A percentile compares a stretch with the other conserved stretches of the same genome.
Conservation (phyloP, 306 rosid species). For the Clitoria ternatea region DNA sequence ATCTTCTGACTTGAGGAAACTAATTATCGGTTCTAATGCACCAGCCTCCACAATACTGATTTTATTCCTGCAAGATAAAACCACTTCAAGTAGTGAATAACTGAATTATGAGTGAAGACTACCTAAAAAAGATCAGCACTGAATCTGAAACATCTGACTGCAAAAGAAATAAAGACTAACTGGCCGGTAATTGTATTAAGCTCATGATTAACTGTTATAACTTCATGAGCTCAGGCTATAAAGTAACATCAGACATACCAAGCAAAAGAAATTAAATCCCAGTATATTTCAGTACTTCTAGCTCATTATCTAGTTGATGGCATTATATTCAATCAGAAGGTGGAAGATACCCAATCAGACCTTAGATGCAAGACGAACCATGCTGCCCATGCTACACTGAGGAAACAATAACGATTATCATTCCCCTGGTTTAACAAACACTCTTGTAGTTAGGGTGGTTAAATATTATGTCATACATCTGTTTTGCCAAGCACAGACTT, state of each 20-base stretch:
- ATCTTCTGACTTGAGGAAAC: slow-evolving; percentile 68
- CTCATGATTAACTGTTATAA: background rate
- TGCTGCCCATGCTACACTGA: background rate
- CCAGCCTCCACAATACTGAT: slow-evolving; percentile 85
- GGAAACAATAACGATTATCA: background rate
- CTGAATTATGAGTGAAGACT: background rate
- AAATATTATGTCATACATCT: background rate
- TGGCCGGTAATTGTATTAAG: background rate
- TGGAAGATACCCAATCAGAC: background rate
- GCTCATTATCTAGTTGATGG: slow-evolving; percentile 16
- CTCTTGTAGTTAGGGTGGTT: background rate
- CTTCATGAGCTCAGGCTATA: background rate
- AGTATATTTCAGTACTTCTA: background rate
- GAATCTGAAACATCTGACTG: background rate
- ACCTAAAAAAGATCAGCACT: background rate
- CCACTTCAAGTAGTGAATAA: slow-evolving; percentile 10
- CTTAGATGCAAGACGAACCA: background rate
- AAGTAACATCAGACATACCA: background rate
- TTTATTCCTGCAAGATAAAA: slow-evolving; percentile 68
- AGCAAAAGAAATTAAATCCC: background rate
- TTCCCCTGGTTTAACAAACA: background rate
- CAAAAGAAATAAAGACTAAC: background rate
- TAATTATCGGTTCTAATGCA: slow-evolving; percentile 74
- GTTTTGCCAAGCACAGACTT: background rate
- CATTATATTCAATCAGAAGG: slow-evolving; percentile 12